Conservation (phyloP, 371 early-diverging fungal species). For the Parasitella parasitica region DNA sequence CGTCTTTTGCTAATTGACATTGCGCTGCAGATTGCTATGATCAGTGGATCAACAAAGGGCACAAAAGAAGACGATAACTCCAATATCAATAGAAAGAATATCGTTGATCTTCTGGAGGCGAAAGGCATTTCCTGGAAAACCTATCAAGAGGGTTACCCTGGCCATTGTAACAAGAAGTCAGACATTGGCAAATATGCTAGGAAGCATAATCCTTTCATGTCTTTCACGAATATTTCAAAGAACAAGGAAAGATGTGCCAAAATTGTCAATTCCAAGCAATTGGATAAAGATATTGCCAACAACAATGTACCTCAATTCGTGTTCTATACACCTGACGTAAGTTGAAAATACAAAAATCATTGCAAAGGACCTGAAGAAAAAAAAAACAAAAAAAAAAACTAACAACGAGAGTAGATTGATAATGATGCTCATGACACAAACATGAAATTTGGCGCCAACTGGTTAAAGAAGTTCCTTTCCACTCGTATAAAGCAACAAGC, state of each 20-base stretch:
- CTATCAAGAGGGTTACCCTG: slow-evolving; percentile 65
- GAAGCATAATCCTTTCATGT: slow-evolving; percentile 66
- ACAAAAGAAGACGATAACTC: slow-evolving; percentile 42
- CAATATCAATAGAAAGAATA: slow-evolving; percentile 35
- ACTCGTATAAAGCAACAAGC: slow-evolving; percentile 49
- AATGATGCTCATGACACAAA: slow-evolving; percentile 63
- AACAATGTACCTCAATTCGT: slow-evolving; percentile 52
- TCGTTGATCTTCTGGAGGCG: slow-evolving; percentile 65
- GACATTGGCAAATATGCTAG: slow-evolving; percentile 39
- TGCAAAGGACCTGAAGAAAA: no score
- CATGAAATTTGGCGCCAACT: slow-evolving; percentile 49
- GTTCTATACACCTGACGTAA: neutral
- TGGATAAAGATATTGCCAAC: slow-evolving; percentile 48
- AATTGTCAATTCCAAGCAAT: slow-evolving; percentile 50
- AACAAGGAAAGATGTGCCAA: slow-evolving; percentile 50
- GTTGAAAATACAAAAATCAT: no score
- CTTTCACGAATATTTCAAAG: slow-evolving; percentile 48
- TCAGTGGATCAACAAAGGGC: slow-evolving; percentile 49
- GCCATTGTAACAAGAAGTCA: slow-evolving; percentile 29
- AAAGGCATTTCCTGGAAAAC: slow-evolving; percentile 65
- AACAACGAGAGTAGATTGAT: slow-evolving; percentile 20
- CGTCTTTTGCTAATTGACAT: neutral
- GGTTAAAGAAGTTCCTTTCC: slow-evolving; percentile 56
- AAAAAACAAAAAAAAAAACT: no score
- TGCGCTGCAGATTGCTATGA: slow-evolving; percentile 43